Evolutionary conservation across 768 basidiomycete genomes (phyloP), one percentile per base, ranked within the genome.

Genomic region (Calocybe gangraenosa): DNA sequence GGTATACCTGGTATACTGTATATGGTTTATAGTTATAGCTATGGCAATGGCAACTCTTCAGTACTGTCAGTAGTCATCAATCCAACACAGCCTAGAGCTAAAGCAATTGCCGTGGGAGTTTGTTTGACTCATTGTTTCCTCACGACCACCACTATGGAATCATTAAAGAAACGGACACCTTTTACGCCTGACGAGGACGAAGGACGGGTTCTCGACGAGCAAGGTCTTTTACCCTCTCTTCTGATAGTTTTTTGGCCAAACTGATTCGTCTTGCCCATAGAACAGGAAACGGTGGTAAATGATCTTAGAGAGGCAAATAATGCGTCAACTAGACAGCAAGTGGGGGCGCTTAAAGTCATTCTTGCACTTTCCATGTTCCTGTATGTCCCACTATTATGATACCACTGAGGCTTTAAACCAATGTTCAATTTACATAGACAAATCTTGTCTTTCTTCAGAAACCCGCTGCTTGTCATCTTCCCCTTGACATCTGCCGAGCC

Each of bases 281-380:
- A 87, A 57, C 84, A 87, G 57, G 76, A 82, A 37, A 73, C 75
- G 36, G 32, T 82, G 10, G 71, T 87, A 38, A 62, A 73, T n/a
- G 52, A 44, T 3, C 61, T 87, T 31, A 74, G 70, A 37, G 54
- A 53, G n/a, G 63, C 69, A 36, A 76, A 76, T 44, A 60, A 65
- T 0, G 56, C 56, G 7, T 71, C 71, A 1, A 76, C 74, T 57
- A 52, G 57, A 45, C 67, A 64, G 36, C 73, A 74, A 31, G 58
- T 69, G 19, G 37, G 66, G 7, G 60, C 66, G 17, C 41, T 79
- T 20, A 70, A 71, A 42, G 48, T 58, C 6, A 60, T 77, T 21
- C 60, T 82, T 17, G 62, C 61, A 0, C 54, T 76, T 18, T 80
- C 81, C 3, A 55, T 63, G 35, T 20, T 70, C 5, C 59, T 81